These are phyloP conservation scores for Claviceps lovelessii DNA, from an alignment of 2,329 filamentous ascomycete genomes.

Conservation along the genomic window DNA sequence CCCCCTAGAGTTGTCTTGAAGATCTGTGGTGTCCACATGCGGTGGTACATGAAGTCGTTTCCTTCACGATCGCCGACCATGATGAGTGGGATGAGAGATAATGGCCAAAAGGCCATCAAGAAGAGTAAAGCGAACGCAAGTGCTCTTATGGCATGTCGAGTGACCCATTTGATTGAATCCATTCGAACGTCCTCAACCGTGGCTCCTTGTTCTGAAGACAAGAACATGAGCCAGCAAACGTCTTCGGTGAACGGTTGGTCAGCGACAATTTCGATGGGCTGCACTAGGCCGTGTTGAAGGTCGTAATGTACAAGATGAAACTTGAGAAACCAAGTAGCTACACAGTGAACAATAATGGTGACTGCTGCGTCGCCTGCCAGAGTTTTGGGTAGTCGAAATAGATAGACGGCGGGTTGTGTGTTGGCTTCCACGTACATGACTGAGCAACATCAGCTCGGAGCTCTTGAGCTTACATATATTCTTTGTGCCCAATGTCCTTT, in stretches of 20 bases:
- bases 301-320: constrained; percentile 32
- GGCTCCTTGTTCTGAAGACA: constrained; percentile 9
- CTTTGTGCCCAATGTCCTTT: neutral
- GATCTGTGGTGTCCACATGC: constrained; percentile 30
- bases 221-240: constrained; percentile 31
- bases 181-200: neutral
- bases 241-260: constrained; percentile 18
- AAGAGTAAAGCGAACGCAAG: constrained; percentile 17
- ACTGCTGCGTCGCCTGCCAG: constrained; percentile 21
- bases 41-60: constrained; percentile 29
- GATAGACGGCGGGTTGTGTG: neutral
- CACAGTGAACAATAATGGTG: constrained; percentile 35
- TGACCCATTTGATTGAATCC: constrained; percentile 6
- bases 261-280: constrained; percentile 30
- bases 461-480: neutral
- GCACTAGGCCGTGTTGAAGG: constrained; percentile 28
- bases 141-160: constrained; percentile 16
- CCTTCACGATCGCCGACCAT: constrained; percentile 20
- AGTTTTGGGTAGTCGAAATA: neutral
- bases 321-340: constrained; percentile 38
- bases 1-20: constrained; percentile 37
- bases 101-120: constrained; percentile 30
- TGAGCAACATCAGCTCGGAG: neutral
- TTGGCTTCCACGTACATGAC: constrained; percentile 1
- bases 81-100: constrained; percentile 28